Base-by-base conservation (phyloP, 768 basidiomycete genomes). In the Boletus speciosus region DNA sequence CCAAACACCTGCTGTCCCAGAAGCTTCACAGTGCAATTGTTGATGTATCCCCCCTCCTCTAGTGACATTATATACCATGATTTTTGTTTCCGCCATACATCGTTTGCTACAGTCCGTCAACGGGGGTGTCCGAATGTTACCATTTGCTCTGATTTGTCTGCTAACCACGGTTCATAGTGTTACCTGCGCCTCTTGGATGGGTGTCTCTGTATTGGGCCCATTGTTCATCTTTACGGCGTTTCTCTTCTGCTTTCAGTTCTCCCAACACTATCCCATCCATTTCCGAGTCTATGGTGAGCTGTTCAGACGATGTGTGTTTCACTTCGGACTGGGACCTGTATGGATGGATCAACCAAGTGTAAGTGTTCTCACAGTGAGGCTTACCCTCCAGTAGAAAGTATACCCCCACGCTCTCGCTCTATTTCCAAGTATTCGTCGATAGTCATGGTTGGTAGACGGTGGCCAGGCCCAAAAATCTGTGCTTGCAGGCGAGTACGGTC, bases 351-450 rank as follows among this genome's bases (percentile, higher is more conserved):
- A 55, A 48, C 52, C 34, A n/a, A 51, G 44, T 11, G 23, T 36
- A 32, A n/a, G 38, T 29, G n/a, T 40, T 40, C 47, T 25, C 49
- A 34, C 23, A 37, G 48, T 34, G 54, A 47, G 12, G 71, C 86
- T 71, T 66, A 93, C 90, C 93, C 93, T 75, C 92, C 90, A 32
- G 88, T 89, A 9, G 86, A 80, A 51, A 97, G 82, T 61, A 98
- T 84, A 49, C 93, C 94, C 1, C 96, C 96, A 52, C 89, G 75
- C 64, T 84, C 78, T 45, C 77, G 76, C 65, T 99, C 96, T 52
- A 92, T 83, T 65, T 90, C 83, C 32, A 99, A 79, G 66, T 95
- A 98, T 70, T 98, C 90, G 62, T 98, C 96, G 53, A 98, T 82
- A 1, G 90, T 81, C 97, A 99, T 98, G 0, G 93, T 94, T 5